Evolutionary conservation across 257 asterid genomes (phyloP).

Genomic region (Galeopsis tetrahit): DNA sequence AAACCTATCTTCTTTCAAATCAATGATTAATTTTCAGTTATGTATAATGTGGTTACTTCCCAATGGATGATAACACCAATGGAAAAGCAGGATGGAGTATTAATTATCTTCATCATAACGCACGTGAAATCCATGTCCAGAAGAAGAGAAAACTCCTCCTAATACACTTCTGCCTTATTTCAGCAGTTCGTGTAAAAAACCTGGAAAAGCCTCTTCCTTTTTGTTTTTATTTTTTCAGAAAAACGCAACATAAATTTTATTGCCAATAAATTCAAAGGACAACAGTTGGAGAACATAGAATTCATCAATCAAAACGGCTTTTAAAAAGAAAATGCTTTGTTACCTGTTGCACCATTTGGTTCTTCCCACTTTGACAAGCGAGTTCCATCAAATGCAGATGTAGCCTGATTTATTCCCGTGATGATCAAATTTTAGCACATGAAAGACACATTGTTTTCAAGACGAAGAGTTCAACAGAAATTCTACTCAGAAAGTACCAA

Average conservation of each 20-base stretch:
- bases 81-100: not conserved
- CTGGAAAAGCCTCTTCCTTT: constrained; percentile 2
- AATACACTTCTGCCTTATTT: not conserved
- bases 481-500: constrained; percentile 23
- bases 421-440: constrained; percentile 25
- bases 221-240: not conserved
- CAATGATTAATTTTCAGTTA: not conserved
- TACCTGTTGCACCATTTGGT: constrained; percentile 96
- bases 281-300: constrained; percentile 17
- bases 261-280: not conserved
- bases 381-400: constrained; percentile 97
- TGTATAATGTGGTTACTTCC: not conserved
- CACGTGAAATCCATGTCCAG: not conserved
- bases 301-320: constrained; percentile 15
- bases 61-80: not conserved
- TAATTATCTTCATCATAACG: not conserved
- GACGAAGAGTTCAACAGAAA: constrained; percentile 25
- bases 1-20: not conserved
- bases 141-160: not conserved
- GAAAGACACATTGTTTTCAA: constrained; percentile 6
- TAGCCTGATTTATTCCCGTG: constrained; percentile 53
- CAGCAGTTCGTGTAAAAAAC: not conserved
- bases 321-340: constrained; percentile 31
- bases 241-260: not conserved
- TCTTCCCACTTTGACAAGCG: constrained; percentile 99